phyloP scores from a whole-genome alignment of 805 yeast species.

The Nakazawaea wyomingensis region DNA sequence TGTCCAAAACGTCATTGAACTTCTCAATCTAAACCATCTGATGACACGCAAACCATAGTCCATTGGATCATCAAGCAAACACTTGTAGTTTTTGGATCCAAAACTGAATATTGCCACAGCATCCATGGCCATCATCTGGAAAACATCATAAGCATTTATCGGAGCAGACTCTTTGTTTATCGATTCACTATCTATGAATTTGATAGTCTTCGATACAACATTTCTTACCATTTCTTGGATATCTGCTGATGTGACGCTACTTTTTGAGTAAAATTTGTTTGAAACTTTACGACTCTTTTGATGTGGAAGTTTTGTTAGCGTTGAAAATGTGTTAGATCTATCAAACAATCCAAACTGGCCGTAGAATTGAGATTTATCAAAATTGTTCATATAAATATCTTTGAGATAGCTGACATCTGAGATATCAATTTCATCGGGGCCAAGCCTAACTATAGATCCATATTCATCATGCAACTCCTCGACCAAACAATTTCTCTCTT shows the following conservation, averaged over 20 bases:
- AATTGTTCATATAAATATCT: constrained; percentile 45
- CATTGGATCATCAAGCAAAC: constrained; percentile 27
- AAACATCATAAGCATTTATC: constrained; percentile 51
- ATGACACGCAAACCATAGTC: constrained; percentile 34
- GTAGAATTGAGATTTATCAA: constrained; percentile 51
- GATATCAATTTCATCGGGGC: constrained; percentile 53
- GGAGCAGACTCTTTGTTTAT: constrained; percentile 17
- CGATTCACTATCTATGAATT: constrained; percentile 14
- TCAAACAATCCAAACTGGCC: constrained; percentile 50
- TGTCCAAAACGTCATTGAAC: constrained; percentile 55
- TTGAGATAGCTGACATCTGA: constrained; percentile 38
- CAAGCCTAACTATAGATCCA: constrained; percentile 49
- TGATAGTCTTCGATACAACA: constrained; percentile 21
- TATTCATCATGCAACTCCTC: constrained; percentile 41
- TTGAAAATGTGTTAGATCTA: constrained; percentile 44
- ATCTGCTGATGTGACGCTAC: constrained; percentile 21
- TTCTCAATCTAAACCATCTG: constrained; percentile 37
- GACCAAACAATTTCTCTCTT: constrained; percentile 38
- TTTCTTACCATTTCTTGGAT: constrained; percentile 24
- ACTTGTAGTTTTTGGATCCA: constrained; percentile 41
- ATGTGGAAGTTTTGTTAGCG: constrained; percentile 40
- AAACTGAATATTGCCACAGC: constrained; percentile 51
- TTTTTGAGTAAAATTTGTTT: constrained; percentile 33
- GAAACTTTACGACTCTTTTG: constrained; percentile 28
- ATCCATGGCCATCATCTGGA: constrained; percentile 58